Evolutionary conservation across 2,329 filamentous ascomycete species (phyloP).

Genomic region (Colletotrichum incanum): DNA sequence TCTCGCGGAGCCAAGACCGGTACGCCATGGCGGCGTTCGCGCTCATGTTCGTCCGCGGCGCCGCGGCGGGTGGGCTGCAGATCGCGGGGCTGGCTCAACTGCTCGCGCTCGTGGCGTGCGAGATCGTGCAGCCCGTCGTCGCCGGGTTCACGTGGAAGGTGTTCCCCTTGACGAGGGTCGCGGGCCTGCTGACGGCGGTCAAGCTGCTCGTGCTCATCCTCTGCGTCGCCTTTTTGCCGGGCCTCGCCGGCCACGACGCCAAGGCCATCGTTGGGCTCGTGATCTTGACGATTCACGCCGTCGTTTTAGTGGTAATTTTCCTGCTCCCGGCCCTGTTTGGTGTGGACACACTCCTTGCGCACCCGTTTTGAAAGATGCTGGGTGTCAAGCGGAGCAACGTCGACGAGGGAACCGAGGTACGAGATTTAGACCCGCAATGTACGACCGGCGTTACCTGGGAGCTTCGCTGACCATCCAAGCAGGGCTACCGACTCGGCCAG

Average conservation of each 20-base stretch:
- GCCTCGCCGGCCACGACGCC: background rate
- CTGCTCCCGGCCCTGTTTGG: background rate
- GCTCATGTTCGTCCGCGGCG: background rate
- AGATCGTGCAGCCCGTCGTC: slow-evolving; percentile 61
- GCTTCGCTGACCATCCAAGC: background rate
- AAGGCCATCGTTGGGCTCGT: background rate
- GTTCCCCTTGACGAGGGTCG: background rate
- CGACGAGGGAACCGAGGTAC: background rate
- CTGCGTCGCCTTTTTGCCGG: background rate
- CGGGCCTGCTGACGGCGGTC: background rate
- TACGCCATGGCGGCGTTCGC: slow-evolving; percentile 61
- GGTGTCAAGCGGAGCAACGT: background rate
- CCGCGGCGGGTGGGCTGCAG: too few species aligned
- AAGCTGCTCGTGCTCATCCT: slow-evolving; percentile 1
- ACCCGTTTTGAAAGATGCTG: background rate
- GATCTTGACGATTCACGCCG: background rate
- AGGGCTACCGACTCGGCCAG: background rate
- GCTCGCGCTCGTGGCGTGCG: too few species aligned
- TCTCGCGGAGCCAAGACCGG: slow-evolving; percentile 67
- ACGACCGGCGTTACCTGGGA: background rate
- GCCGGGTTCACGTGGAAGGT: slow-evolving; percentile 69
- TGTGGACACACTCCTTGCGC: too few species aligned
- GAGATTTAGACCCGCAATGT: background rate
- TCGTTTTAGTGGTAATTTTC: background rate
- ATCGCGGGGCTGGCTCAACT: too few species aligned